phyloP scores from a whole-genome alignment of 768 basidiomycete species.

The Kwoniella europaea region DNA sequence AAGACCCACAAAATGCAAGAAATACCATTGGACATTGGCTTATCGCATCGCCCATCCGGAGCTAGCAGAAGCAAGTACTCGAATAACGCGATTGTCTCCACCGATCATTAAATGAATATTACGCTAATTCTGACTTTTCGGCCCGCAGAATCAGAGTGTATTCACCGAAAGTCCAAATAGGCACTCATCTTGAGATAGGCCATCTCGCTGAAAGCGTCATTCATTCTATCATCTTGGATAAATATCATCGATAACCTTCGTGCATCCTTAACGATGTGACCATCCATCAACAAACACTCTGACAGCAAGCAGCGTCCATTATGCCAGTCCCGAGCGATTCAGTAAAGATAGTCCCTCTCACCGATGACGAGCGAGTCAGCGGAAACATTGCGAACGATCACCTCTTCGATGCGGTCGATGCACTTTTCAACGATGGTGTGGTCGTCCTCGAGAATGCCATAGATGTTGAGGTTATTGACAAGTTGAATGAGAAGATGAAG shows the following conservation, averaged over 20 bases:
- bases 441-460: constrained; percentile 26
- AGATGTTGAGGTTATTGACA: constrained; percentile 23
- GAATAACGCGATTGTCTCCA: too few relatives aligned
- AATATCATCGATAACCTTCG: not conserved
- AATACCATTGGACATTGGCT: not conserved
- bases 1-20: not conserved
- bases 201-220: not conserved
- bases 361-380: constrained; percentile 10
- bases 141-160: not conserved
- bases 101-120: not conserved
- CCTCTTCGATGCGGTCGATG: constrained; percentile 22
- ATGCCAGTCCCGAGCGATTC: constrained; percentile 19
- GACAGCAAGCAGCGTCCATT: not conserved
- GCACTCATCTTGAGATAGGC: not conserved
- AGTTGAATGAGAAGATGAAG: constrained; percentile 24
- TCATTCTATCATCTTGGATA: not conserved
- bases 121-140: not conserved
- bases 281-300: not conserved
- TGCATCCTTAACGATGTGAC: too few relatives aligned
- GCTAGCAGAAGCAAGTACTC: too few relatives aligned
- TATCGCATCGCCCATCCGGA: not conserved
- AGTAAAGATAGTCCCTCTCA: constrained; percentile 16
- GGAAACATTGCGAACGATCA: constrained; percentile 16
- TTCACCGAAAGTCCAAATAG: not conserved
- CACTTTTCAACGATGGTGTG: constrained; percentile 23